phyloP scores from a whole-genome alignment of 2,329 filamentous ascomycete species.

The Scedosporium minutisporum region DNA sequence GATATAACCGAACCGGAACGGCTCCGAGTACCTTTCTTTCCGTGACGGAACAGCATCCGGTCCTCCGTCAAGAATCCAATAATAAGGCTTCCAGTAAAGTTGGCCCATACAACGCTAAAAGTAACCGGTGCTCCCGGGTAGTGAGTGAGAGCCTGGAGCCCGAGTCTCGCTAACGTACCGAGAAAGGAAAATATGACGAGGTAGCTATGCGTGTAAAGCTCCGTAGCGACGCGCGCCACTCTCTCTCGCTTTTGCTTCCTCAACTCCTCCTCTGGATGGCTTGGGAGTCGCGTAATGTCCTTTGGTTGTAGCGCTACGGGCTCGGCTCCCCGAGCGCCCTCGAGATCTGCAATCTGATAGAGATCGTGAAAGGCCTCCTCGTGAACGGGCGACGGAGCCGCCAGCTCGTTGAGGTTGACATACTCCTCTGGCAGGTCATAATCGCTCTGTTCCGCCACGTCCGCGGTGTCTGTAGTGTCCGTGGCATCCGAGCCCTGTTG shows the following conservation, averaged over 20 bases:
- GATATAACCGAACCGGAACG: not conserved
- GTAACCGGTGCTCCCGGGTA: constrained; percentile 69
- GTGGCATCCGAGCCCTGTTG: too few relatives aligned
- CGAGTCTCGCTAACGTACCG: constrained; percentile 75
- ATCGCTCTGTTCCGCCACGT: not conserved
- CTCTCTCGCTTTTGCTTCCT: not conserved
- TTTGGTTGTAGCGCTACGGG: not conserved
- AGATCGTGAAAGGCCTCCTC: not conserved
- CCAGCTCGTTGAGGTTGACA: constrained; percentile 8
- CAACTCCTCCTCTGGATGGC: not conserved
- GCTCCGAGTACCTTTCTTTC: constrained; percentile 26
- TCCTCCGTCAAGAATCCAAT: constrained; percentile 85
- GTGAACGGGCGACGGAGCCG: constrained; percentile 14
- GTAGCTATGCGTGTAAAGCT: constrained; percentile 67
- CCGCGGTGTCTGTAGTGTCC: not conserved
- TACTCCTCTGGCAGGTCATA: not conserved
- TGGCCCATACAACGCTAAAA: constrained; percentile 76
- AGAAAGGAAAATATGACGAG: constrained; percentile 77
- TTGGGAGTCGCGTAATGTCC: not conserved
- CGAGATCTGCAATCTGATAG: not conserved
- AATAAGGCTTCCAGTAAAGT: constrained; percentile 69
- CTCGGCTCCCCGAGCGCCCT: not conserved
- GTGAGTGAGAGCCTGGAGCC: constrained; percentile 66
- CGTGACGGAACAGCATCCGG: constrained; percentile 59
- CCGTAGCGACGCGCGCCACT: constrained; percentile 10